phyloP scores from a whole-genome alignment of 179 eudicot species.

The Pouteria campechiana region DNA sequence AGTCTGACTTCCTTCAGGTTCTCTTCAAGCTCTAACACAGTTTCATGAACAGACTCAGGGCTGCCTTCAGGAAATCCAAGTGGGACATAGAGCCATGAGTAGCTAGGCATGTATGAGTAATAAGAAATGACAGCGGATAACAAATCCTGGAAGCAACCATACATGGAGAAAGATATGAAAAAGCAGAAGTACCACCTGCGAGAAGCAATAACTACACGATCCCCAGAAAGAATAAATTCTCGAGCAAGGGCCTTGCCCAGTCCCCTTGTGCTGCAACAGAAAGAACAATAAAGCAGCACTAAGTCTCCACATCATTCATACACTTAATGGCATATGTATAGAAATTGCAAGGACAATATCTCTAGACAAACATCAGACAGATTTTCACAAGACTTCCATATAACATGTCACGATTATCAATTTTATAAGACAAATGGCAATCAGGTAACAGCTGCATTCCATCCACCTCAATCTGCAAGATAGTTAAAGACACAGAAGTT shows the following conservation, averaged over 20 bases:
- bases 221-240: conserved; percentile 95
- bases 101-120: background rate
- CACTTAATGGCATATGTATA: background rate
- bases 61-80: conserved; percentile 31
- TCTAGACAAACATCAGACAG: no score
- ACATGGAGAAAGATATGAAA: background rate
- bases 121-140: no score
- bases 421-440: no score
- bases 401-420: no score
- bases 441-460: no score
- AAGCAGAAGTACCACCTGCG: conserved; percentile 54
- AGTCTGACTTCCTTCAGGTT: conserved; percentile 51
- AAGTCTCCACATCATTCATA: background rate
- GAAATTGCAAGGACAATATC: no score
- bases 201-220: conserved; percentile 82
- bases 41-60: conserved; percentile 66
- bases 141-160: no score
- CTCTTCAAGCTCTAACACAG: conserved; percentile 77
- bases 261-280: conserved; percentile 80
- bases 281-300: background rate
- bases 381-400: no score
- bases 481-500: no score
- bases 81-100: background rate
- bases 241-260: conserved; percentile 97
- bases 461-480: no score